phyloP scores from a whole-genome alignment of 805 yeast species.

The Sugiyamaella floridensis region DNA sequence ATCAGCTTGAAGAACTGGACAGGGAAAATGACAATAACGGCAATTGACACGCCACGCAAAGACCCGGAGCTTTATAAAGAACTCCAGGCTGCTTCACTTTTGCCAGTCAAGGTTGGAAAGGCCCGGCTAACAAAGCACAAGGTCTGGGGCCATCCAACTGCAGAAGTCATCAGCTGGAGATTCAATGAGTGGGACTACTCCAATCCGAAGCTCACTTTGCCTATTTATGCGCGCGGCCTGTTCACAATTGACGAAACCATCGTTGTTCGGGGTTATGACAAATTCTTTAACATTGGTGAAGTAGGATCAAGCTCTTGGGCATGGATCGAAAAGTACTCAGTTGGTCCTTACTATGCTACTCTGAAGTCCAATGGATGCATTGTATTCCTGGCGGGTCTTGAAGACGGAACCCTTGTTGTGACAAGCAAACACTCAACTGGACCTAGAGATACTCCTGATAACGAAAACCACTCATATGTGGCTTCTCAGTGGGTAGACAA shows the following conservation, averaged over 20 bases:
- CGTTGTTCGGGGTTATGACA: constrained; percentile 84
- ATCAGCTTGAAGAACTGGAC: not conserved
- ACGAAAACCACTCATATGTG: constrained; percentile 64
- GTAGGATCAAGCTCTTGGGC: constrained; percentile 45
- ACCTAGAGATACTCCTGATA: constrained; percentile 37
- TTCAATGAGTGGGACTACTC: constrained; percentile 88
- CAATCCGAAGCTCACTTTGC: constrained; percentile 46
- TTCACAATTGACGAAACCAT: constrained; percentile 46
- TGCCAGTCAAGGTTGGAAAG: constrained; percentile 14
- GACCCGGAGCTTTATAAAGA: not conserved
- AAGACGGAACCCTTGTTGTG: constrained; percentile 70
- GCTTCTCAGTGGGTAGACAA: constrained; percentile 53
- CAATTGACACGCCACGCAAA: not conserved
- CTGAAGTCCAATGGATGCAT: constrained; percentile 93
- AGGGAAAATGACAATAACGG: not conserved
- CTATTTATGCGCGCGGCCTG: constrained; percentile 76
- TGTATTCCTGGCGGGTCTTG: constrained; percentile 69
- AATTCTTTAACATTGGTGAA: constrained; percentile 82
- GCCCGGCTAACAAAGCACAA: constrained; percentile 14
- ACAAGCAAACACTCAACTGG: constrained; percentile 93
- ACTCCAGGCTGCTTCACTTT: not conserved
- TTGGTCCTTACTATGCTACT: constrained; percentile 76
- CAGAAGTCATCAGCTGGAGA: constrained; percentile 51
- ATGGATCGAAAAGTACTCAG: constrained; percentile 40
- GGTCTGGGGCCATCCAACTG: constrained; percentile 26